phyloP scores from a whole-genome alignment of 208 protist species.

The Leishmania gerbilli region DNA sequence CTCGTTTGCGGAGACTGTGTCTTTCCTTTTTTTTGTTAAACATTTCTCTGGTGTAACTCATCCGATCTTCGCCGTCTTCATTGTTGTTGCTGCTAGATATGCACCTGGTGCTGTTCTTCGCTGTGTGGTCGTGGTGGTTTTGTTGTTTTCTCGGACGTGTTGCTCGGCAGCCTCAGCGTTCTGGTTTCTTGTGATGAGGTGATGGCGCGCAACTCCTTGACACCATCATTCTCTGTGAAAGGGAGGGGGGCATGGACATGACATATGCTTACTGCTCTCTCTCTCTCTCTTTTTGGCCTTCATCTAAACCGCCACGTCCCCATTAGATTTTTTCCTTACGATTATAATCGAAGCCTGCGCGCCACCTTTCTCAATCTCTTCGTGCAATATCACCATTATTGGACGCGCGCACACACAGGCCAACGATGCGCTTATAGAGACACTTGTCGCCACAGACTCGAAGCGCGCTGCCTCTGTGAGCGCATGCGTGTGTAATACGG shows the following conservation, averaged over 20 bases:
- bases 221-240: not conserved
- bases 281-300: not conserved
- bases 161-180: not conserved
- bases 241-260: not conserved
- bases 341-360: slow-evolving; percentile 1
- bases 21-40: not conserved
- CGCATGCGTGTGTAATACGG: not conserved
- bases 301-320: not conserved
- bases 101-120: not conserved
- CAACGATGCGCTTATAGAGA: not conserved
- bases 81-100: not conserved
- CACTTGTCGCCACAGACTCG: not conserved
- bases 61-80: not conserved
- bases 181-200: not conserved
- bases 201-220: not conserved
- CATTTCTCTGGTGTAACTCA: not conserved
- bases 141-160: not conserved
- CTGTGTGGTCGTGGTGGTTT: no score
- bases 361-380: not conserved
- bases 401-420: not conserved
- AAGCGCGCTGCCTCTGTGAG: not conserved
- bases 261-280: not conserved
- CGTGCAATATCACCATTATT: not conserved
- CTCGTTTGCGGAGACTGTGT: not conserved
- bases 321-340: not conserved